Percentiles rank a stretch among this genome's conserved stretches.
Evolutionary conservation across 148 eudicot species (phyloP).

Genomic region (Linanthus parryae): DNA sequence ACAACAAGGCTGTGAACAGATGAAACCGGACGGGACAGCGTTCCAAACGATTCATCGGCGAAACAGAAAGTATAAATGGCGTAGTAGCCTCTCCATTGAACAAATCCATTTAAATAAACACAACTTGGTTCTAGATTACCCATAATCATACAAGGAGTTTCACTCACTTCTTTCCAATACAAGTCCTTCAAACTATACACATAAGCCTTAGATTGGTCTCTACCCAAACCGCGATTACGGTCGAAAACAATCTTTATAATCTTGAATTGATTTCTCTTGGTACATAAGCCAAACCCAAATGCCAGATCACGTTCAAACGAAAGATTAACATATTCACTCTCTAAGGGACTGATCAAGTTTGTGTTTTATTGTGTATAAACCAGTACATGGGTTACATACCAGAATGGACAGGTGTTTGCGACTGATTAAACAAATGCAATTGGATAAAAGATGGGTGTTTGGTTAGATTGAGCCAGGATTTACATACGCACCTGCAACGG

Average conservation of each 20-base stretch:
- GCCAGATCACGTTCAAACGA: background rate
- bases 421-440: background rate
- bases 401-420: background rate
- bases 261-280: background rate
- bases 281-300: background rate
- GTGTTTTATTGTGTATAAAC: background rate
- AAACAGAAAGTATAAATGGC: background rate
- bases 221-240: background rate
- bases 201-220: too few species aligned
- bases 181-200: background rate
- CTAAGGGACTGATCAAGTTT: too few species aligned
- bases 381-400: background rate
- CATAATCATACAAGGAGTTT: background rate
- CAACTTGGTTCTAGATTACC: too few species aligned
- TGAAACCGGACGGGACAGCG: background rate
- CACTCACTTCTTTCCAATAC: background rate
- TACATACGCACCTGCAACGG: conserved; percentile 4
- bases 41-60: background rate
- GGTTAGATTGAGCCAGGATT: background rate
- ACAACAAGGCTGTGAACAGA: background rate
- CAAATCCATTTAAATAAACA: background rate
- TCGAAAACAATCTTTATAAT: background rate
- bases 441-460: background rate
- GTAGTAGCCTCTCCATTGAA: background rate
- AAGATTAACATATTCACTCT: too few species aligned